Percentiles rank a stretch among this genome's conserved stretches.
Conservation (phyloP, 1,284 basidiomycete species). For the Mycosarcoma maydis region DNA sequence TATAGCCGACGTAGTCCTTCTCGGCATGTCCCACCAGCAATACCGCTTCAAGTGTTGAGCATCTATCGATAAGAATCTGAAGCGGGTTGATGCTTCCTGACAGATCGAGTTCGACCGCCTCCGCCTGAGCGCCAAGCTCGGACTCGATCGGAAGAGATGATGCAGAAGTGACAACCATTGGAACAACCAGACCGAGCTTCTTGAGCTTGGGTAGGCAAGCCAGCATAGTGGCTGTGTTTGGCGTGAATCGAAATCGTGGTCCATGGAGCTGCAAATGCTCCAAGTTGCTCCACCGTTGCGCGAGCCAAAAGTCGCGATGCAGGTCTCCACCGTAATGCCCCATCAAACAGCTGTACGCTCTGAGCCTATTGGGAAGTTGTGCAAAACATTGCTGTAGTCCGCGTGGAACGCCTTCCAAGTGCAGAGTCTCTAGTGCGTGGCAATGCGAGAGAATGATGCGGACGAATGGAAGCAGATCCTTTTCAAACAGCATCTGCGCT, state of each 20-base stretch:
- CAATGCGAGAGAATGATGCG: constrained; percentile 14
- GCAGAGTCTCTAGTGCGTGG: constrained; percentile 3
- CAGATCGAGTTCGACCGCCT: constrained; percentile 5
- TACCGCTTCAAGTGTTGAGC: constrained; percentile 9
- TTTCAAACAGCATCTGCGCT: constrained; percentile 32
- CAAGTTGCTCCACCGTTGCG: constrained; percentile 10
- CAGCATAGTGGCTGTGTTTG: background rate
- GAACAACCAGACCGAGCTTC: constrained; percentile 22
- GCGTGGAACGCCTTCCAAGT: constrained; percentile 27
- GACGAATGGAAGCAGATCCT: constrained; percentile 9
- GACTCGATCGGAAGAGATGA: too few relatives aligned
- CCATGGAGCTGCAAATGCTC: constrained; percentile 35
- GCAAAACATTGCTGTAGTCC: constrained; percentile 1
- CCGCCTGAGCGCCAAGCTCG: background rate
- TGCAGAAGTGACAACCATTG: constrained; percentile 10
- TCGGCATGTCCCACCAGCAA: constrained; percentile 32
- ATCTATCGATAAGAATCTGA: constrained; percentile 22
- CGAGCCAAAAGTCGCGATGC: constrained; percentile 27
- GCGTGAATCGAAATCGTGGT: constrained; percentile 22
- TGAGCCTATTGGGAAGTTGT: background rate
- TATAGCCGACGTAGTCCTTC: constrained; percentile 28
- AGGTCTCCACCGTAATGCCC: constrained; percentile 29
- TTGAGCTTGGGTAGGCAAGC: constrained; percentile 11
- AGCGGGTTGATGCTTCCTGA: constrained; percentile 21
- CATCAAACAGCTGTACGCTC: constrained; percentile 14